A percentile compares a stretch with the other conserved stretches of the same genome.
Conservation (phyloP, 2,329 filamentous ascomycete species). For the Phialophora expanda region DNA sequence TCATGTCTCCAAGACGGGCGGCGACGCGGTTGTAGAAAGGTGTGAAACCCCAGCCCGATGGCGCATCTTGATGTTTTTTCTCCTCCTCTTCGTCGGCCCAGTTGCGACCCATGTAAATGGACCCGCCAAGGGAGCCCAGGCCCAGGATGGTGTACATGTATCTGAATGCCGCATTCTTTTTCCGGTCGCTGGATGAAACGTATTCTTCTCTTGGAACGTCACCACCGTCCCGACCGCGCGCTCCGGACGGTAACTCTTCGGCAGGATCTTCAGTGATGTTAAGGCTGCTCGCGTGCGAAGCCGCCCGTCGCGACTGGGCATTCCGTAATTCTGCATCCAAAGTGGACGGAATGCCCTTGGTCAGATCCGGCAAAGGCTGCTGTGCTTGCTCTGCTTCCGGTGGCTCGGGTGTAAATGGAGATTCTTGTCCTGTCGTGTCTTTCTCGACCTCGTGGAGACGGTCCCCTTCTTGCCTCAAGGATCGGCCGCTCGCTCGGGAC, state of each 20-base stretch:
- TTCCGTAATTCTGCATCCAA: constrained; percentile 74
- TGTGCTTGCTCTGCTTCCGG: constrained; percentile 49
- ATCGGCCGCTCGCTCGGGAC: constrained; percentile 25
- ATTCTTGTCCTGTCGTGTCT: constrained; percentile 8
- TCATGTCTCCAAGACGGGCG: constrained; percentile 74
- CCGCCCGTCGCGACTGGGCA: constrained; percentile 47
- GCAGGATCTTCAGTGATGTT: constrained; percentile 61
- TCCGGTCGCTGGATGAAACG: constrained; percentile 85
- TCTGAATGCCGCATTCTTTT: constrained; percentile 76
- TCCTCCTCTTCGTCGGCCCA: constrained; percentile 81
- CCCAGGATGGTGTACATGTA: constrained; percentile 71
- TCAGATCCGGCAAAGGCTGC: constrained; percentile 82
- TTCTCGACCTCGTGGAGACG: neutral
- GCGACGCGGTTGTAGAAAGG: constrained; percentile 82
- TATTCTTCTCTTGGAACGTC: constrained; percentile 79
- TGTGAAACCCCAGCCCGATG: constrained; percentile 76
- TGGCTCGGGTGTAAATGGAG: neutral
- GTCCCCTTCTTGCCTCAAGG: constrained; percentile 16
- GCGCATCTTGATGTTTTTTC: constrained; percentile 69
- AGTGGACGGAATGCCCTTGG: constrained; percentile 92
- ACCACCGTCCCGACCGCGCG: constrained; percentile 63
- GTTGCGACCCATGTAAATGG: constrained; percentile 81
- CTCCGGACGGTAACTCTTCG: constrained; percentile 55
- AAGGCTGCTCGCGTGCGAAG: constrained; percentile 45
- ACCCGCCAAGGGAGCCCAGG: constrained; percentile 60